Base-by-base conservation (phyloP, 2,329 filamentous ascomycete species). In the Colletotrichum sp. region DNA sequence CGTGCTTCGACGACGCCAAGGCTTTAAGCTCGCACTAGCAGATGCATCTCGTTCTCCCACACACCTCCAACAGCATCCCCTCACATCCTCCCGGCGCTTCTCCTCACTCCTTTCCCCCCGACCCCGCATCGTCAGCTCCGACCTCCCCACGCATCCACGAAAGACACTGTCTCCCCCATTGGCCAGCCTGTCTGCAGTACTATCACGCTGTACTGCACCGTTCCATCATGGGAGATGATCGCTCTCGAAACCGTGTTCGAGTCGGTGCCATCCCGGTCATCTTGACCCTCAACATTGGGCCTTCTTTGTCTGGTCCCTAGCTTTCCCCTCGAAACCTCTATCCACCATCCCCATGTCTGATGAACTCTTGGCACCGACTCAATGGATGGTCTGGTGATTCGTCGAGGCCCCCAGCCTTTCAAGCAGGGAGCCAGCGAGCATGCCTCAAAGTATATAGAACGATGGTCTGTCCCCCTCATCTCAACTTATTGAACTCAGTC, bases 111-210 rank as follows among this genome's bases (percentile, higher is more conserved):
- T 21, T 15, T n/a, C 28, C 63, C 73, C 59, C 44, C 65, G 44
- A 72, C 73, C 69, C 73, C 73, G 73, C 73, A 72, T 72, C 69
- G 69, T 72, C 69, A 52, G 21, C 55, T 76, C 63, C 44, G 57
- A 24, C 65, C 73, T 76, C 74, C 65, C 74, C 70, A 76, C 74
- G 74, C 70, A 76, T 74, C 70, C 74, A 76, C 72, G 64, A 65
- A 39, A 60, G 49, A 30, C 64, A 34, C 57, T 36, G 18, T 32
- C 28, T n/a, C 28, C 59, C 15, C 34, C 32, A 76, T 76, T 76
- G 74, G 70, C 21, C 24, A 34, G 64, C 59, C 74, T 73, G 39
- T n/a, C 73, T 55, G 44, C 57, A 68, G 68, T 68, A 63, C 49
- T 57, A 63, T 68, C 62, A 75, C 69, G 32, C 69, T 57, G 65